phyloP scores from a whole-genome alignment of 768 basidiomycete species.

The Leccinum rimulosum region DNA sequence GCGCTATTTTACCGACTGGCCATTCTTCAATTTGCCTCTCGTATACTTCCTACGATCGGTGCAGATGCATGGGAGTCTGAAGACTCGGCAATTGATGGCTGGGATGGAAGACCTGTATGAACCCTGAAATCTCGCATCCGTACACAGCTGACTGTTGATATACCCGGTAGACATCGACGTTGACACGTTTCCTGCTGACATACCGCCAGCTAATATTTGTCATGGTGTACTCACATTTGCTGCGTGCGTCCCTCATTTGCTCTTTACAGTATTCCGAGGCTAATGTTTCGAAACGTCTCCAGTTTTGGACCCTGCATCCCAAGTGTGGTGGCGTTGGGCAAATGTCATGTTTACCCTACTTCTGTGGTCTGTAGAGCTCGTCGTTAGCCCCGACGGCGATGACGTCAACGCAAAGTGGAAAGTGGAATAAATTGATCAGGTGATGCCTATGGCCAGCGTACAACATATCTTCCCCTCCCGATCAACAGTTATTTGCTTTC shows the following conservation, averaged over 20 bases:
- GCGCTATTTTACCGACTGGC: constrained; percentile 78
- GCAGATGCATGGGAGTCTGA: constrained; percentile 76
- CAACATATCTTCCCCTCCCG: background rate
- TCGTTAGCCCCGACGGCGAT: constrained; percentile 78
- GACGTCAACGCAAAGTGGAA: constrained; percentile 71
- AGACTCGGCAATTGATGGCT: constrained; percentile 57
- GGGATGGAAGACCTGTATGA: constrained; percentile 68
- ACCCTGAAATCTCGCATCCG: background rate
- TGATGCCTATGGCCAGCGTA: constrained; percentile 8
- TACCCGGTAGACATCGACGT: constrained; percentile 60
- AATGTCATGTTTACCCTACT: constrained; percentile 84
- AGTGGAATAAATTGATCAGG: constrained; percentile 45
- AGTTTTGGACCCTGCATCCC: constrained; percentile 89
- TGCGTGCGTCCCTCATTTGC: constrained; percentile 50
- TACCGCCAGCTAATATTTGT: constrained; percentile 85
- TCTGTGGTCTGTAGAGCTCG: constrained; percentile 79
- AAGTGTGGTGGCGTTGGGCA: constrained; percentile 93
- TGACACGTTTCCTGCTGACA: constrained; percentile 72
- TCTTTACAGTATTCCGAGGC: background rate
- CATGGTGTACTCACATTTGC: constrained; percentile 82
- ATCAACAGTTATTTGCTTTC: constrained; percentile 55
- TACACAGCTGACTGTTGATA: constrained; percentile 10
- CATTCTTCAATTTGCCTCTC: constrained; percentile 78
- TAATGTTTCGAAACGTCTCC: constrained; percentile 3
- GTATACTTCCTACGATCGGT: constrained; percentile 82